Evolutionary conservation across 140 eudicot species (phyloP).

Genomic region (Ambrosia hybrid): DNA sequence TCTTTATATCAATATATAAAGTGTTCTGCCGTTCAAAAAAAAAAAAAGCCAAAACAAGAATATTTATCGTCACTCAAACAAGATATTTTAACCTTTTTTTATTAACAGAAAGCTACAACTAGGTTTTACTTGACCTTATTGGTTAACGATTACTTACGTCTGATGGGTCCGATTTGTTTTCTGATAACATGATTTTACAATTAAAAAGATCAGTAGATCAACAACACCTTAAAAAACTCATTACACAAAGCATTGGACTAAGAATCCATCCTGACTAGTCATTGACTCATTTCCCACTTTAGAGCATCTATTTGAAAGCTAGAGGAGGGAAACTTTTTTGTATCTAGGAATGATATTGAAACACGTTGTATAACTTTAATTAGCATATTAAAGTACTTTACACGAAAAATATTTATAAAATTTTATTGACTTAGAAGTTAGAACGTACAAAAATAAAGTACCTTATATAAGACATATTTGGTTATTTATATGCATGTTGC

Average conservation of each 20-base stretch:
- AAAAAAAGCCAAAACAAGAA: neutral
- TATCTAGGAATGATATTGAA: neutral
- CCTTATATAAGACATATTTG: neutral
- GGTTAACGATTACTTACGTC: too few species aligned
- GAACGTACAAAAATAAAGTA: neutral
- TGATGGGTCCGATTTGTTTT: too few species aligned
- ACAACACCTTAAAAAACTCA: neutral
- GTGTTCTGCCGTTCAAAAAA: too few species aligned
- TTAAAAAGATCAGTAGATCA: neutral
- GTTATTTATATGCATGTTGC: neutral
- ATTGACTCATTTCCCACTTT: slow-evolving; percentile 1
- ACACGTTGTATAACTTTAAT: neutral
- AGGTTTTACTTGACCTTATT: too few species aligned
- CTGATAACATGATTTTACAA: too few species aligned
- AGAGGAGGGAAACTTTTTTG: neutral
- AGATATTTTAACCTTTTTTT: neutral
- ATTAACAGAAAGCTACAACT: too few species aligned
- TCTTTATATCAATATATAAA: too few species aligned
- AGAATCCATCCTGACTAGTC: neutral
- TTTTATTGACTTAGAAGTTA: neutral
- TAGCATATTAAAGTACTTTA: neutral
- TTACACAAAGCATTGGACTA: neutral
- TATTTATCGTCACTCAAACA: neutral
- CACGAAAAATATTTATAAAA: neutral
- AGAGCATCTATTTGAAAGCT: slow-evolving; percentile 8